Conservation (phyloP, 768 basidiomycete species). For the Pleurotus tuber-regium region DNA sequence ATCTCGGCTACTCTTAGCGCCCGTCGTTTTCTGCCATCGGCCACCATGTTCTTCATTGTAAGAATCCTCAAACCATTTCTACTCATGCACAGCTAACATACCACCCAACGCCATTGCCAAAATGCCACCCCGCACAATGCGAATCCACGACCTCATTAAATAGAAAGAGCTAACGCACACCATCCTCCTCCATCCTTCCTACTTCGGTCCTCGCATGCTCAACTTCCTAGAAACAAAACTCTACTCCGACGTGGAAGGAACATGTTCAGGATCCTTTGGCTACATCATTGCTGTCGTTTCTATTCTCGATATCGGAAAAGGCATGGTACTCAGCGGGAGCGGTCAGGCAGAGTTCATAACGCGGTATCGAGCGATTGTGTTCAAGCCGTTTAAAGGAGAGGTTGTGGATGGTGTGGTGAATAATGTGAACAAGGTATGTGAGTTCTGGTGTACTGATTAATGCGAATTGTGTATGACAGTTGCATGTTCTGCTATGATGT, state of each 20-base stretch:
- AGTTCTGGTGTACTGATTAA: not conserved
- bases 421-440: slow-evolving; percentile 90
- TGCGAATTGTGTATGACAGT: no score
- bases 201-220: slow-evolving; percentile 95
- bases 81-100: not conserved
- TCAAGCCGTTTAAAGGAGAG: slow-evolving; percentile 99
- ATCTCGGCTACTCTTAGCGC: not conserved
- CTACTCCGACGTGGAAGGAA: slow-evolving; percentile 95
- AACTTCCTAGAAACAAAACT: slow-evolving; percentile 91
- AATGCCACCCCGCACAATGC: slow-evolving; percentile 12
- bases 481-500: not conserved
- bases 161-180: slow-evolving; percentile 98
- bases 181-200: slow-evolving; percentile 95
- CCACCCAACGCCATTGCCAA: not conserved
- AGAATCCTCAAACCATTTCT: slow-evolving; percentile 26
- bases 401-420: slow-evolving; percentile 96
- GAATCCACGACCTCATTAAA: slow-evolving; percentile 5
- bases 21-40: not conserved
- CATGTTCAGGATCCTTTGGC: slow-evolving; percentile 93
- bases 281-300: slow-evolving; percentile 92
- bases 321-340: slow-evolving; percentile 86
- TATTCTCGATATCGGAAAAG: slow-evolving; percentile 88
- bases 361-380: slow-evolving; percentile 93
- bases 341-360: slow-evolving; percentile 97
- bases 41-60: slow-evolving; percentile 71